Evolutionary conservation across 1,284 basidiomycete species (phyloP).

Genomic region (Boletus albobrunnescens): DNA sequence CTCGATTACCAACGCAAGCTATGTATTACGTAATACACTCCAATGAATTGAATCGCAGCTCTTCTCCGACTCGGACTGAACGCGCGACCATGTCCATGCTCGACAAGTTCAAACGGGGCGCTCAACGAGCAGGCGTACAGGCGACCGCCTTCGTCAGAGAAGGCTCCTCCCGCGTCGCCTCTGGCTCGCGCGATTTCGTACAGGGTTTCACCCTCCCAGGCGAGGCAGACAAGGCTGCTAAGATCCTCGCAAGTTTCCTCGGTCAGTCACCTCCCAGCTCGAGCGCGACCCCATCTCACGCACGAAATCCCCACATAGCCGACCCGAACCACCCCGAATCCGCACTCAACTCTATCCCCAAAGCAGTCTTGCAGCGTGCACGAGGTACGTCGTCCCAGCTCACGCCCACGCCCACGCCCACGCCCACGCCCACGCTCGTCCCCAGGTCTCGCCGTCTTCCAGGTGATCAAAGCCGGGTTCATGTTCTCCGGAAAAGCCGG

Average conservation of each 20-base stretch:
- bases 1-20: constrained; percentile 77
- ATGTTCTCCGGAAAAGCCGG: constrained; percentile 96
- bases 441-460: constrained; percentile 94
- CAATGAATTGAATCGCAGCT: not conserved
- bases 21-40: constrained; percentile 15
- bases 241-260: constrained; percentile 85
- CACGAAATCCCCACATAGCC: constrained; percentile 44
- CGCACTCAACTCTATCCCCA: constrained; percentile 93
- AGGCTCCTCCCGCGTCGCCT: constrained; percentile 62
- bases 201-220: constrained; percentile 83
- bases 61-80: too few species aligned
- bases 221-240: constrained; percentile 88
- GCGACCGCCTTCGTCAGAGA: constrained; percentile 70
- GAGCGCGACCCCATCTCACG: not conserved
- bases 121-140: constrained; percentile 77
- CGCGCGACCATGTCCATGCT: constrained; percentile 57
- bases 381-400: constrained; percentile 58
- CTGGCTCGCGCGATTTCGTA: constrained; percentile 69
- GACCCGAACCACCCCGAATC: constrained; percentile 86
- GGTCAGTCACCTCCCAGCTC: constrained; percentile 46
- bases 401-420: not conserved
- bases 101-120: constrained; percentile 76
- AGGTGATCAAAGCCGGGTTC: constrained; percentile 92
- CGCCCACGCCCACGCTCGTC: not conserved
- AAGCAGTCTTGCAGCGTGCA: constrained; percentile 86